These are phyloP conservation scores for Claviceps arundinis DNA, from an alignment of 2,329 filamentous ascomycete species.

Conservation along the genomic window DNA sequence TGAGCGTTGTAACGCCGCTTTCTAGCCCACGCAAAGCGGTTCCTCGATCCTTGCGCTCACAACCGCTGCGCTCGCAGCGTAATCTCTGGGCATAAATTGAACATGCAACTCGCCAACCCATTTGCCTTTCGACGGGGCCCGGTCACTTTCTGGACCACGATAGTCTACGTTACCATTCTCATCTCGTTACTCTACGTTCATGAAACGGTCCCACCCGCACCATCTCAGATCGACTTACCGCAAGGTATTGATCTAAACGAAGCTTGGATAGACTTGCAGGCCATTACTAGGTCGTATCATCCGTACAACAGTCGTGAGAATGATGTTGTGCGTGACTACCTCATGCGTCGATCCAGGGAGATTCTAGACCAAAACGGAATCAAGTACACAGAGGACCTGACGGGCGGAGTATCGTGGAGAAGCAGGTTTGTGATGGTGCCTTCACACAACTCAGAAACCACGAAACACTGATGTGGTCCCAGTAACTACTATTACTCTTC, in stretches of 20 bases:
- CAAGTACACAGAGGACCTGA: conserved; percentile 28
- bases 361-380: conserved; percentile 54
- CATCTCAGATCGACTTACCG: conserved; percentile 32
- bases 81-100: background rate
- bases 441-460: background rate
- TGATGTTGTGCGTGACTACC: conserved; percentile 63
- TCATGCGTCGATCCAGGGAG: conserved; percentile 55
- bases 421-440: background rate
- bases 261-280: conserved; percentile 74
- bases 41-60: background rate
- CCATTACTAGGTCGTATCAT: conserved; percentile 63
- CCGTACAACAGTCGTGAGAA: conserved; percentile 82
- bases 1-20: background rate
- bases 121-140: conserved; percentile 69
- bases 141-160: conserved; percentile 66
- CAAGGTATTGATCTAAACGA: conserved; percentile 66
- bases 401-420: conserved; percentile 18
- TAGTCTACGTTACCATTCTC: conserved; percentile 66
- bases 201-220: conserved; percentile 58
- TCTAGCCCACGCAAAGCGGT: background rate
- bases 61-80: background rate
- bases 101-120: conserved; percentile 32
- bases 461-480: background rate
- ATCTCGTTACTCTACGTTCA: conserved; percentile 62
- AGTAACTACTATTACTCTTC: conserved; percentile 1